Evolutionary conservation across 192 early-diverging fungal species (phyloP).

Genomic region (Coemansia sp.): DNA sequence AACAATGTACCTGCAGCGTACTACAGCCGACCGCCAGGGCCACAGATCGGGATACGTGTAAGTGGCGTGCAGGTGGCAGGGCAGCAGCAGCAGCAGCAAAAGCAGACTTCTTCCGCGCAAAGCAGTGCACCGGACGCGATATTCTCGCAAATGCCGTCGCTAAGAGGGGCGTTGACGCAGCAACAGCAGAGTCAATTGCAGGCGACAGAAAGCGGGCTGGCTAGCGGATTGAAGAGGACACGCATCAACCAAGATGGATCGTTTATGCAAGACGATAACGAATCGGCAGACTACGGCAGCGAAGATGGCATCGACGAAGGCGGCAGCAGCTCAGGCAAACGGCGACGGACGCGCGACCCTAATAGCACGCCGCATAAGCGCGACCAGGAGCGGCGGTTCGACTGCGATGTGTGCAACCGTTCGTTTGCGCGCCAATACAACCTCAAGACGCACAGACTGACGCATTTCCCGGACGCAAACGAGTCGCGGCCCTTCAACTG

Average conservation of each 20-base stretch:
- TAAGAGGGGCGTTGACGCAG: background rate
- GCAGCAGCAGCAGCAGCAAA: conserved; percentile 1
- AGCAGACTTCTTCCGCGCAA: background rate
- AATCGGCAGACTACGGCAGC: background rate
- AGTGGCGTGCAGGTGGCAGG: background rate
- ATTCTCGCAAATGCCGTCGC: conserved; percentile 48
- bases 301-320: background rate
- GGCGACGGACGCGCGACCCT: conserved; percentile 18
- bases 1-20: conserved; percentile 3
- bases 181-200: background rate
- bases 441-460: conserved; percentile 74
- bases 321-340: conserved; percentile 8
- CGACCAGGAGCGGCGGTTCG: conserved; percentile 54
- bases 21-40: background rate
- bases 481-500: conserved; percentile 63
- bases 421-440: conserved; percentile 82
- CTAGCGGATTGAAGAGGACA: conserved; percentile 3
- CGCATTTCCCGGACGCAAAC: conserved; percentile 62
- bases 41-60: too few relatives aligned
- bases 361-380: conserved; percentile 34
- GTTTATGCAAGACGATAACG: background rate
- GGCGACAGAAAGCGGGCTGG: background rate
- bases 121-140: conserved; percentile 15
- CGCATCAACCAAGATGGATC: background rate
- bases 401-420: conserved; percentile 65